These are phyloP conservation scores for Effrenium voratum DNA, from an alignment of 73 alveolate genomes.

Conservation along the genomic window DNA sequence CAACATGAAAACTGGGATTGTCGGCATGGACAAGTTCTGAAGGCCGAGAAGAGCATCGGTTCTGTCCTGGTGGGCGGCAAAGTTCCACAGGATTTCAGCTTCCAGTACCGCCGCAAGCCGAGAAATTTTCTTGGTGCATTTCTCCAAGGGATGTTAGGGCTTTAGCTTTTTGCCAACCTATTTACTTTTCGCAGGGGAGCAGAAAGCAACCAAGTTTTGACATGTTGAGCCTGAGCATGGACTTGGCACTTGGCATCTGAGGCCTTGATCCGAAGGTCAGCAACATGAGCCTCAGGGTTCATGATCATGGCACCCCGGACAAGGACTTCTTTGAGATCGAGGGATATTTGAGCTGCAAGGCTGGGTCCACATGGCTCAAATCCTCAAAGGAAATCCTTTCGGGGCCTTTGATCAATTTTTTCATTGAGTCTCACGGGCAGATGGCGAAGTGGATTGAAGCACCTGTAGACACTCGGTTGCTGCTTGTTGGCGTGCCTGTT, in stretches of 20 bases:
- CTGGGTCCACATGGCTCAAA: neutral
- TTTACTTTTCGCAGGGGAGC: too few relatives aligned
- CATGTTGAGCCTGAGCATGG: too few relatives aligned
- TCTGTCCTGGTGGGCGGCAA: conserved; percentile 78
- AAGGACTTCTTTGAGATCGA: conserved; percentile 83
- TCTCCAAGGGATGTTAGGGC: neutral
- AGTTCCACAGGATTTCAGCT: conserved; percentile 20
- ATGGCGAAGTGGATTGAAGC: neutral
- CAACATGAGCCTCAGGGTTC: conserved; percentile 73
- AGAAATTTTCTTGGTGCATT: neutral
- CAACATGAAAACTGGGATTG: too few relatives aligned
- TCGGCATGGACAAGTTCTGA: too few relatives aligned
- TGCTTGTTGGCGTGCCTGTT: neutral
- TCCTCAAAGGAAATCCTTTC: neutral
- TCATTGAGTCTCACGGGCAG: neutral
- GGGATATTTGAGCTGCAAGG: conserved; percentile 80
- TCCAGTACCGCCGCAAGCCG: conserved; percentile 17
- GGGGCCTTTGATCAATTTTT: neutral
- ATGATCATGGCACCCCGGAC: conserved; percentile 91
- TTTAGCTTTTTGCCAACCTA: neutral
- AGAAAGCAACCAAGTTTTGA: neutral
- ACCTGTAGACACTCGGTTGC: neutral
- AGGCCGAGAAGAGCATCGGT: conserved; percentile 52
- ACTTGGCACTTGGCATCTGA: neutral
- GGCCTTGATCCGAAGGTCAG: conserved; percentile 48